Conservation (phyloP, 306 rosid species). For the Begonia peltatifolia region DNA sequence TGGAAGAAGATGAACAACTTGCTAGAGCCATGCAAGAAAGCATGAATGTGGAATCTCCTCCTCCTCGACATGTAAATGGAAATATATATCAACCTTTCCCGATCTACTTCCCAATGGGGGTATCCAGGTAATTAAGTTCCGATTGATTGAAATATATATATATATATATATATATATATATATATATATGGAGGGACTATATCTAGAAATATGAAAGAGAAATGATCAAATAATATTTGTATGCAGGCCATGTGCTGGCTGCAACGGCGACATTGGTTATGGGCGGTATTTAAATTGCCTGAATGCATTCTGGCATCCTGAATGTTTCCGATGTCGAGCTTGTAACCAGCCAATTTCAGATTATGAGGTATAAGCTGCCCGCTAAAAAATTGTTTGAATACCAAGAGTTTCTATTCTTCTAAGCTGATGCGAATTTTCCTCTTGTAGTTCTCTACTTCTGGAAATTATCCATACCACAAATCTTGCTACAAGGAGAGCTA, state of each 20-base stretch:
- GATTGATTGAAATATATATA: too few relatives aligned
- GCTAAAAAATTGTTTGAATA: conserved; percentile 1
- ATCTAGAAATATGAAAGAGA: too few relatives aligned
- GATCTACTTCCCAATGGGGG: conserved; percentile 51
- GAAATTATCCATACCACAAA: conserved; percentile 79
- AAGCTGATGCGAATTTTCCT: not conserved
- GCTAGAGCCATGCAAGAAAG: conserved; percentile 89
- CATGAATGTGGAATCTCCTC: conserved; percentile 58
- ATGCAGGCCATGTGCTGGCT: conserved; percentile 70
- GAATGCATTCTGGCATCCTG: conserved; percentile 95
- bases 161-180: too few relatives aligned
- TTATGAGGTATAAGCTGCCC: conserved; percentile 36
- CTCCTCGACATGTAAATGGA: conserved; percentile 53
- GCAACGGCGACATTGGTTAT: conserved; percentile 63
- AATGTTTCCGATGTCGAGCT: conserved; percentile 87
- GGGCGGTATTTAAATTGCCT: conserved; percentile 88
- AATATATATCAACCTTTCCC: conserved; percentile 36
- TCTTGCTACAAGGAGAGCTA: conserved; percentile 89
- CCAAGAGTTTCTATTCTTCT: too few relatives aligned
- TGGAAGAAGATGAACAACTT: conserved; percentile 79
- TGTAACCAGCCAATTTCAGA: conserved; percentile 86
- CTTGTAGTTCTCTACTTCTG: conserved; percentile 78
- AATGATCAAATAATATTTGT: conserved; percentile 3
- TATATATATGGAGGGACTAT: not conserved
- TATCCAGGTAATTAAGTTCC: conserved; percentile 10